Evolutionary conservation across 306 rosid genomes (phyloP).

Genomic region (Cicer yamashitae): DNA sequence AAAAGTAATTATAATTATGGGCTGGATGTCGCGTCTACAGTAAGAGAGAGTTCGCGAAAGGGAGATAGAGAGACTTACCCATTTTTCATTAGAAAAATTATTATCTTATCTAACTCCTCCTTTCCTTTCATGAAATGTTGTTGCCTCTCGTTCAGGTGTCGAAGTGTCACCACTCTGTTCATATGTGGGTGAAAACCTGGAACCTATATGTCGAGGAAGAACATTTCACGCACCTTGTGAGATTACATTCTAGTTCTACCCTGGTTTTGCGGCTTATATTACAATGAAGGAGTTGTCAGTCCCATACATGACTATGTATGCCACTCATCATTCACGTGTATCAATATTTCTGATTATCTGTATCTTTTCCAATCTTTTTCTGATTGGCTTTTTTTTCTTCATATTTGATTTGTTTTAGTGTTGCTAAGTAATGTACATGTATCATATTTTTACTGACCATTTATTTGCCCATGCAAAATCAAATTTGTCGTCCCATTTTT

Average conservation of each 20-base stretch:
- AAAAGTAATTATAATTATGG: slow-evolving; percentile 1
- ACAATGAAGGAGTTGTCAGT: slow-evolving; percentile 42
- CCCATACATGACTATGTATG: slow-evolving; percentile 37
- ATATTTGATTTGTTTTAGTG: slow-evolving; percentile 29
- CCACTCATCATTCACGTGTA: slow-evolving; percentile 37
- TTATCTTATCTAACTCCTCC: slow-evolving; percentile 17
- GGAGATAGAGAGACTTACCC: too few relatives aligned
- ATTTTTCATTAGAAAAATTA: not conserved
- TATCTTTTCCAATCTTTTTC: slow-evolving; percentile 46
- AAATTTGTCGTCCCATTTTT: not conserved
- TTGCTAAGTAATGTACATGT: slow-evolving; percentile 46
- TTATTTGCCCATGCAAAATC: slow-evolving; percentile 38
- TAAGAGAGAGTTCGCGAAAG: not conserved
- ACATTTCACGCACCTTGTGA: slow-evolving; percentile 99
- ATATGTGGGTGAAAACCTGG: slow-evolving; percentile 93
- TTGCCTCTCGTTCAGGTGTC: slow-evolving; percentile 67
- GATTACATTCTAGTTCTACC: slow-evolving; percentile 71
- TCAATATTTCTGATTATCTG: slow-evolving; percentile 46
- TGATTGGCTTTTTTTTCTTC: slow-evolving; percentile 44
- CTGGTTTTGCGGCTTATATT: slow-evolving; percentile 47
- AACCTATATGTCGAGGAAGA: slow-evolving; percentile 94
- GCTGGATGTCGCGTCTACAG: not conserved
- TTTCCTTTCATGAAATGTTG: slow-evolving; percentile 22
- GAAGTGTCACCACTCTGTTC: slow-evolving; percentile 97
- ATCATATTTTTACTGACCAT: slow-evolving; percentile 36